A percentile compares a stretch with the other conserved stretches of the same genome.
These are phyloP conservation scores for Fomes fomentarius DNA, from an alignment of 1,284 basidiomycete genomes.

Conservation along the genomic window DNA sequence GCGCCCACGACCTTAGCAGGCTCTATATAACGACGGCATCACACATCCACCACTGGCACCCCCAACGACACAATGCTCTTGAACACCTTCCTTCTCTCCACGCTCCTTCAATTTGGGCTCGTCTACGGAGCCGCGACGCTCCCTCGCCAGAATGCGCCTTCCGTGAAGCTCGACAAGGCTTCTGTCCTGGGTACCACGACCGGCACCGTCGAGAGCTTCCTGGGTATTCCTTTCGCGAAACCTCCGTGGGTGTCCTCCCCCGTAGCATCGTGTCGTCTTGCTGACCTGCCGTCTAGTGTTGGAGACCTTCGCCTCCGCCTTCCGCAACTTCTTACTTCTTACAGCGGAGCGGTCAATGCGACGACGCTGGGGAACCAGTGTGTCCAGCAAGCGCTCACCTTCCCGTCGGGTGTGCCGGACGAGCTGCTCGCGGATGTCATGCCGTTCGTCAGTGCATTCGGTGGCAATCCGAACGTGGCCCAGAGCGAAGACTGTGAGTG, in stretches of 20 bases:
- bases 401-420: background rate
- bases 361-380: slow-evolving; percentile 43
- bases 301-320: slow-evolving; percentile 43
- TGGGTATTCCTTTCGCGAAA: slow-evolving; percentile 57
- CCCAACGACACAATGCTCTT: background rate
- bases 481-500: slow-evolving; percentile 26
- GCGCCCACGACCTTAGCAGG: too few species aligned
- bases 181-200: slow-evolving; percentile 1
- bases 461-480: slow-evolving; percentile 27
- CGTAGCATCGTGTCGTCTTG: too few species aligned
- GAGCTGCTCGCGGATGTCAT: background rate
- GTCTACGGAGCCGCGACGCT: background rate
- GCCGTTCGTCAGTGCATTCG: slow-evolving; percentile 18
- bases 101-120: background rate
- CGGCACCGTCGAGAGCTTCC: slow-evolving; percentile 39
- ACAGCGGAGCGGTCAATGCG: slow-evolving; percentile 43
- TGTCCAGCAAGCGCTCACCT: slow-evolving; percentile 43
- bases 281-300: slow-evolving; percentile 3
- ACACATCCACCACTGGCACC: too few species aligned
- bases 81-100: background rate
- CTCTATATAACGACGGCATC: too few species aligned
- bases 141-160: background rate
- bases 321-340: slow-evolving; percentile 39
- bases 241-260: slow-evolving; percentile 36
- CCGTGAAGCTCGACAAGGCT: slow-evolving; percentile 5